Evolutionary conservation across 495 filamentous ascomycete species (phyloP).

Genomic region (Elaphomyces granulatus): DNA sequence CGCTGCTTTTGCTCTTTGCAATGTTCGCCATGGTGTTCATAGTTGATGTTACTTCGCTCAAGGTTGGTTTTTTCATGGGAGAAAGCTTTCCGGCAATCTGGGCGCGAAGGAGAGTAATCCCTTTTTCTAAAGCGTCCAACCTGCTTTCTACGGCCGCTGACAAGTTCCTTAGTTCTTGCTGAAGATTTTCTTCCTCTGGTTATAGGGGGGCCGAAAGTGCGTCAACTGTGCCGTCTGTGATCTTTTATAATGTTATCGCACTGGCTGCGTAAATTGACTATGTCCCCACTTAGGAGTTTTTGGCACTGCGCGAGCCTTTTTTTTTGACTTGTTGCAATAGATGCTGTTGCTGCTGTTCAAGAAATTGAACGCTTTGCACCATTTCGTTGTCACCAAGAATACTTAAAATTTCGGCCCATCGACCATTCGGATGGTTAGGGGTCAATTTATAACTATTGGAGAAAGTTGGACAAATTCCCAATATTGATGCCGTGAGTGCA

Average conservation of each 20-base stretch:
- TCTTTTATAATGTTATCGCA: slow-evolving; percentile 58
- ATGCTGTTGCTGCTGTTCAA: slow-evolving; percentile 46
- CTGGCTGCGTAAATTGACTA: slow-evolving; percentile 51
- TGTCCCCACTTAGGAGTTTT: slow-evolving; percentile 44
- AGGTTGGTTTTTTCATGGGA: slow-evolving; percentile 48
- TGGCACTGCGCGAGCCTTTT: slow-evolving; percentile 46
- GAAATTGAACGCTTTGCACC: slow-evolving; percentile 41
- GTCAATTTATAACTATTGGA: slow-evolving; percentile 40
- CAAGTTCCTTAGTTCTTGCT: slow-evolving; percentile 61
- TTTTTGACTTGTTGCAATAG: slow-evolving; percentile 47
- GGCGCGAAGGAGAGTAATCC: slow-evolving; percentile 64
- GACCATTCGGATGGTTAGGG: slow-evolving; percentile 41
- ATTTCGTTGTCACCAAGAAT: slow-evolving; percentile 51
- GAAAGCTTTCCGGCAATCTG: slow-evolving; percentile 45
- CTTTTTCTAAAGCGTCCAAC: slow-evolving; percentile 65
- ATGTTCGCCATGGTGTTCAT: slow-evolving; percentile 86
- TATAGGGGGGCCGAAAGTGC: slow-evolving; percentile 56
- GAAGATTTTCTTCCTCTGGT: slow-evolving; percentile 64
- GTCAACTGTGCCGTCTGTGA: slow-evolving; percentile 44
- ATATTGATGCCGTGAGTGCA: slow-evolving; percentile 83
- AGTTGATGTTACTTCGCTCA: slow-evolving; percentile 81
- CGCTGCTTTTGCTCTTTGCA: slow-evolving; percentile 72
- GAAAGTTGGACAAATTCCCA: slow-evolving; percentile 56
- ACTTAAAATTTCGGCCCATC: slow-evolving; percentile 22
- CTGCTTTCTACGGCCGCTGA: slow-evolving; percentile 55